phyloP scores from a whole-genome alignment of 805 yeast species.

The Lipomyces chichibuensis region DNA sequence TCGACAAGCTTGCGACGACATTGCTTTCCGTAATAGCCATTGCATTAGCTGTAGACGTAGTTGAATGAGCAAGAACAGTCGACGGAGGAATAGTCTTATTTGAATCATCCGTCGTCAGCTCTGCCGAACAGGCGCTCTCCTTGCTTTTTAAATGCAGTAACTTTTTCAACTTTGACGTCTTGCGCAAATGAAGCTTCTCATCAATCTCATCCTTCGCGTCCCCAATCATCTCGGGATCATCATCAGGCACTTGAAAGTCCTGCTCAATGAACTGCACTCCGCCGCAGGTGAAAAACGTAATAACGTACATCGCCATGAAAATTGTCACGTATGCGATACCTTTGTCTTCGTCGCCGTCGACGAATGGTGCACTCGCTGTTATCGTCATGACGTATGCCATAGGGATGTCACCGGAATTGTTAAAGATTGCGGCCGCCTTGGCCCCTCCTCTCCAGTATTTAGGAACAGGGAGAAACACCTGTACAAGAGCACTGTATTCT shows the following conservation, averaged over 20 bases:
- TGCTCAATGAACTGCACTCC: conserved; percentile 67
- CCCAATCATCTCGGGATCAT: conserved; percentile 11
- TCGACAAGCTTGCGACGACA: not conserved
- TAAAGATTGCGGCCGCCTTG: conserved; percentile 70
- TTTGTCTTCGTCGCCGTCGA: conserved; percentile 60
- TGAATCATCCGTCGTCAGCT: not conserved
- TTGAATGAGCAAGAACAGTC: not conserved
- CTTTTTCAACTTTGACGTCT: conserved; percentile 23
- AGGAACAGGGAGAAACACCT: conserved; percentile 62
- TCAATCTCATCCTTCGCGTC: conserved; percentile 9
- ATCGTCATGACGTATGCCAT: conserved; percentile 73
- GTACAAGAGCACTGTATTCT: conserved; percentile 39
- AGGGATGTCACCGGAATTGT: conserved; percentile 81
- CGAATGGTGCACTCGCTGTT: conserved; percentile 61
- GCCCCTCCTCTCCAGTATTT: conserved; percentile 77
- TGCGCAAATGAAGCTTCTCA: conserved; percentile 24
- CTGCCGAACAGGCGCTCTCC: not conserved
- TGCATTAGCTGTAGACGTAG: not conserved
- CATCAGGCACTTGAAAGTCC: conserved; percentile 57
- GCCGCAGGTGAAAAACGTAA: conserved; percentile 75
- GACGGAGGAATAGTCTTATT: not conserved
- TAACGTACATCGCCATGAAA: conserved; percentile 67
- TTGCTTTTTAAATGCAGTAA: not conserved
- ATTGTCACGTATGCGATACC: conserved; percentile 87
- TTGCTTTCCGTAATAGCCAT: not conserved